These are phyloP conservation scores for Crinitomyces ghanaensis DNA, from an alignment of 805 yeast genomes.

Conservation along the genomic window DNA sequence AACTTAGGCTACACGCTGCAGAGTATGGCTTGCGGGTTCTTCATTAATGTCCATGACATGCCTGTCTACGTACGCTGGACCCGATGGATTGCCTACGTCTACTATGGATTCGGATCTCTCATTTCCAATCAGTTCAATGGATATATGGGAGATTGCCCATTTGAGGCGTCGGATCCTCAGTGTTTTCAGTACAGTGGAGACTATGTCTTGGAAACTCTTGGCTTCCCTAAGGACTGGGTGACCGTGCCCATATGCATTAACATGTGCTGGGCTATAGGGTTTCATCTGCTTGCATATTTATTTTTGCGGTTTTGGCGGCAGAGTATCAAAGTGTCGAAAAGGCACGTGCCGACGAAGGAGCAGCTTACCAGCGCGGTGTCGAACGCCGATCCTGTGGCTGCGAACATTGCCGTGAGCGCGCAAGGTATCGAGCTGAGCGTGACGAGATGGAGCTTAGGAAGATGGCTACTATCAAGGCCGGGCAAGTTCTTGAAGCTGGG, in stretches of 20 bases:
- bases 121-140: slow-evolving; percentile 54
- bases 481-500: too few relatives aligned
- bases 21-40: slow-evolving; percentile 71
- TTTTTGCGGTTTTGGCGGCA: slow-evolving; percentile 38
- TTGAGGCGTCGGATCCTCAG: slow-evolving; percentile 22
- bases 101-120: slow-evolving; percentile 68
- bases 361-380: slow-evolving; percentile 8
- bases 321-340: slow-evolving; percentile 39
- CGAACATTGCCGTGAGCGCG: slow-evolving; percentile 18
- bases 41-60: slow-evolving; percentile 57
- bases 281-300: slow-evolving; percentile 37
- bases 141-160: slow-evolving; percentile 48
- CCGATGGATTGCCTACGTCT: slow-evolving; percentile 61
- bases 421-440: slow-evolving; percentile 18
- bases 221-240: slow-evolving; percentile 54
- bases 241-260: slow-evolving; percentile 51
- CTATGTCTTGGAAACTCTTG: slow-evolving; percentile 43
- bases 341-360: slow-evolving; percentile 16
- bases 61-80: slow-evolving; percentile 86
- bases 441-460: too few relatives aligned
- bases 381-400: too few relatives aligned
- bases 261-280: slow-evolving; percentile 48
- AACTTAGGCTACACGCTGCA: slow-evolving; percentile 60
- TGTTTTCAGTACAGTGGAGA: slow-evolving; percentile 45
- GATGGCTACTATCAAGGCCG: too few relatives aligned